Conservation (phyloP, 257 asterid species). For the Solanum clarkiae region DNA sequence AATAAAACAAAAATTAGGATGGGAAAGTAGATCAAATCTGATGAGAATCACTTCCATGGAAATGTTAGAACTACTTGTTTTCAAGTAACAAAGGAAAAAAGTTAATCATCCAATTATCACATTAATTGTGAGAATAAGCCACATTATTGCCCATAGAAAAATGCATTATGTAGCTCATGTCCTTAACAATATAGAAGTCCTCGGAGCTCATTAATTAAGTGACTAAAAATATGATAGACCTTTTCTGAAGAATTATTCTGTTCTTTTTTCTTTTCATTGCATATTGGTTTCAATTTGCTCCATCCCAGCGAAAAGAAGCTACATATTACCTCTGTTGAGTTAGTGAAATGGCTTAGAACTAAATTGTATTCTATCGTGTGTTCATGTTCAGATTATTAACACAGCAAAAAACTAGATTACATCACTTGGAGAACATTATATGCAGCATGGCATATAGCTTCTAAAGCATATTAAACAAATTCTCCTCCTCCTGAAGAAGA, state of each 20-base stretch:
- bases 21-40: background rate
- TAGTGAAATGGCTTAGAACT: background rate
- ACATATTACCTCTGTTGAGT: background rate
- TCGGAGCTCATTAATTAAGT: background rate
- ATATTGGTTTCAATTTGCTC: background rate
- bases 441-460: background rate
- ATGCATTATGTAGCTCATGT: background rate
- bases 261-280: background rate
- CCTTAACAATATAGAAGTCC: background rate
- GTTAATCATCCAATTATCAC: background rate
- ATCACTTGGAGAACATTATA: background rate
- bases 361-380: background rate
- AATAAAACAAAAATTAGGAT: slow-evolving; percentile 10
- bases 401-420: background rate
- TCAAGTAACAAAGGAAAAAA: background rate
- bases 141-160: background rate
- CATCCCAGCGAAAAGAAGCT: background rate
- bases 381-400: background rate
- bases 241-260: background rate
- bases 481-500: background rate
- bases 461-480: background rate
- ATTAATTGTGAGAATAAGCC: background rate
- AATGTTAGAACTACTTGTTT: background rate
- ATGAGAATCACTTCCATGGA: background rate
- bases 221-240: background rate